A percentile compares a stretch with the other conserved stretches of the same genome.
Evolutionary conservation across 176 grass and related monocot genomes (phyloP).

Genomic region (Guadua angustifolia): DNA sequence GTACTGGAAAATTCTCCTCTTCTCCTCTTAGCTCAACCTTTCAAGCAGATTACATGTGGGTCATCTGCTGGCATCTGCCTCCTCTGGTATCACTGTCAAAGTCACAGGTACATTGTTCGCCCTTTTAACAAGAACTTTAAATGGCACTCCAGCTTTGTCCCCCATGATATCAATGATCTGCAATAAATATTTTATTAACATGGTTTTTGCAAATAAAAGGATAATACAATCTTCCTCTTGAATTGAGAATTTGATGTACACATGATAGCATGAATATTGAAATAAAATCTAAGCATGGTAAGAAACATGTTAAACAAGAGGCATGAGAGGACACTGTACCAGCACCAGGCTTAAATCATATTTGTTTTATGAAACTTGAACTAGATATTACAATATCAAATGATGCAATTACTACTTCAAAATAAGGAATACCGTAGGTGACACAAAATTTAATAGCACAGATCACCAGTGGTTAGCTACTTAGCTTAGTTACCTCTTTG

Average conservation of each 20-base stretch:
- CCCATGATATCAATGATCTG: constrained; percentile 83
- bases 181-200: constrained; percentile 31
- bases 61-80: constrained; percentile 61
- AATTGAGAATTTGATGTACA: neutral
- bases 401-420: constrained; percentile 8
- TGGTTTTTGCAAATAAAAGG: constrained; percentile 41
- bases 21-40: neutral
- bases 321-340: neutral
- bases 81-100: constrained; percentile 75
- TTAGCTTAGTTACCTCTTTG: constrained; percentile 68
- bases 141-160: constrained; percentile 65
- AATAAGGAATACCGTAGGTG: neutral
- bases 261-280: neutral
- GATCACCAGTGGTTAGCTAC: neutral
- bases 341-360: neutral
- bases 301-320: neutral
- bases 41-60: constrained; percentile 29
- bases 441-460: neutral
- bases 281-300: neutral
- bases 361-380: constrained; percentile 1
- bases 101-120: constrained; percentile 41
- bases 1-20: constrained; percentile 18
- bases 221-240: neutral
- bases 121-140: constrained; percentile 66
- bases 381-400: constrained; percentile 1